These are phyloP conservation scores for Xylaria sp. DNA, from an alignment of 2,329 filamentous ascomycete genomes.

Conservation along the genomic window DNA sequence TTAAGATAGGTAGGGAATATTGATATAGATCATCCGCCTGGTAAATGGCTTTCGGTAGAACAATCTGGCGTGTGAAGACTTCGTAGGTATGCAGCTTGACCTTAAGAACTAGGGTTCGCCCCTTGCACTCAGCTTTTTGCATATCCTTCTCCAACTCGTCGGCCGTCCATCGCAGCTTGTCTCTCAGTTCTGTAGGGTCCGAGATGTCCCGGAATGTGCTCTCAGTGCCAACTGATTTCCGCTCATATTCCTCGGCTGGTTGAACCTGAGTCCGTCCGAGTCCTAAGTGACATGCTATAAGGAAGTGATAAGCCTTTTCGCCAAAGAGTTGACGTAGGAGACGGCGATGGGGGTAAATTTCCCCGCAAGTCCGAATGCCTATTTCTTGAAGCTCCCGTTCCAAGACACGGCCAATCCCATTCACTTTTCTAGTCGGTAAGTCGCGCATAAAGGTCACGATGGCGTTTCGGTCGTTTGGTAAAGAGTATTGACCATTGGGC, in stretches of 20 bases:
- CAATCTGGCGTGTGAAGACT: conserved; percentile 84
- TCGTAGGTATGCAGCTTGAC: conserved; percentile 96
- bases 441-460: conserved; percentile 89
- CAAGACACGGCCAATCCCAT: conserved; percentile 93
- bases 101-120: conserved; percentile 90
- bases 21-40: conserved; percentile 85
- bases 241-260: conserved; percentile 87
- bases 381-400: conserved; percentile 91
- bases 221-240: conserved; percentile 95
- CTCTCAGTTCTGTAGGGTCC: conserved; percentile 73
- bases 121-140: conserved; percentile 81
- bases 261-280: conserved; percentile 86
- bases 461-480: conserved; percentile 75
- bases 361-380: conserved; percentile 87
- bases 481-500: conserved; percentile 88
- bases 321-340: conserved; percentile 84
- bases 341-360: conserved; percentile 82
- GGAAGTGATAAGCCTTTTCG: conserved; percentile 88
- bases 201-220: conserved; percentile 87
- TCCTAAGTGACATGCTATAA: conserved; percentile 86
- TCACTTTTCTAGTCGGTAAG: conserved; percentile 89
- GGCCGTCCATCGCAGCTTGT: conserved; percentile 83
- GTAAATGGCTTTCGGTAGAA: conserved; percentile 76
- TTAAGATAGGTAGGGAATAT: conserved; percentile 82
- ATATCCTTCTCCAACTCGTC: conserved; percentile 90